Evolutionary conservation across 306 rosid species (phyloP).

Genomic region (Lathyrus sativus): DNA sequence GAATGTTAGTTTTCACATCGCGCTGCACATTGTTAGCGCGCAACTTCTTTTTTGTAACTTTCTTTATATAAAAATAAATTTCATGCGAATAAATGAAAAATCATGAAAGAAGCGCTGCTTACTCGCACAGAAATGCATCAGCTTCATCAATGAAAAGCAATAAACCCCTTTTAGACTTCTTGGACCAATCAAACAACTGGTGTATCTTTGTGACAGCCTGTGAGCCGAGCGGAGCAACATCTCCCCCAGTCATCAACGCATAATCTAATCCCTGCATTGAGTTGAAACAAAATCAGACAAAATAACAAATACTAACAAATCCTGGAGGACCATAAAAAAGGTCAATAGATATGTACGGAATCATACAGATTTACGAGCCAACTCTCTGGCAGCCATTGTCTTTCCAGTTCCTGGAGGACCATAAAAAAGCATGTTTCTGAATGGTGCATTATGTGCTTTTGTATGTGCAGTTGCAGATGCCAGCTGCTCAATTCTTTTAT

Average conservation of each 20-base stretch:
- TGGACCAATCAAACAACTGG: conserved; percentile 94
- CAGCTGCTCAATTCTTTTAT: conserved; percentile 82
- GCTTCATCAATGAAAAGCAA: conserved; percentile 98
- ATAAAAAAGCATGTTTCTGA: conserved; percentile 94
- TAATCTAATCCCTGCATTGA: conserved; percentile 82
- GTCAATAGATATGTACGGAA: conserved; percentile 22
- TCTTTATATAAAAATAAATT: not conserved
- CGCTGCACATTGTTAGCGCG: no score
- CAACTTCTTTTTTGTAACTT: no score
- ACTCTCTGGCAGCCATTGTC: conserved; percentile 97
- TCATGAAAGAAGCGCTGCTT: conserved; percentile 41
- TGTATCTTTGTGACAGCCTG: conserved; percentile 99
- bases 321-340: no score
- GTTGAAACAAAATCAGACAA: conserved; percentile 1
- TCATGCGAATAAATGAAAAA: conserved; percentile 23
- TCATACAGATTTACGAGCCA: conserved; percentile 93
- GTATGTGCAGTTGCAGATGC: conserved; percentile 93
- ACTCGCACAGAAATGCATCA: conserved; percentile 99
- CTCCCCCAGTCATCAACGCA: conserved; percentile 99
- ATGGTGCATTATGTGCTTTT: conserved; percentile 95
- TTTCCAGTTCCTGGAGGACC: conserved; percentile 99
- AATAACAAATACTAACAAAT: not conserved
- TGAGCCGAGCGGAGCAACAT: conserved; percentile 94
- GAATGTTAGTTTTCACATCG: not conserved
- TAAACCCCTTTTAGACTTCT: conserved; percentile 83